Conservation (phyloP, 169 alveolate species). For the Cryptosporidium felis region DNA sequence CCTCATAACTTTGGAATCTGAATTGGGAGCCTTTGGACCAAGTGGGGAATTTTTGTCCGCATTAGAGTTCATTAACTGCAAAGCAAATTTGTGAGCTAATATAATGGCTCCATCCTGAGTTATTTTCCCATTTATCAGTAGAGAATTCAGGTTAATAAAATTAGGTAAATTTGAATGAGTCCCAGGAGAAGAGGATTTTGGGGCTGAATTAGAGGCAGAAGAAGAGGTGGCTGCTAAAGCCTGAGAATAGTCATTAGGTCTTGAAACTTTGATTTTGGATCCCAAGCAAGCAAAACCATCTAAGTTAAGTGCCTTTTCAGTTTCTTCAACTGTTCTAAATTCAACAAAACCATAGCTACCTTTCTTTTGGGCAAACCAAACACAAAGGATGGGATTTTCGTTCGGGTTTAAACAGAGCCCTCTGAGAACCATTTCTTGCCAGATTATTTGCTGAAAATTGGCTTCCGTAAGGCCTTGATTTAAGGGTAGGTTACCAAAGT, state of each 20-base stretch:
- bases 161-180: too few relatives aligned
- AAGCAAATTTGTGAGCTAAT: too few relatives aligned
- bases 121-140: too few relatives aligned
- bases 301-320: constrained; percentile 88
- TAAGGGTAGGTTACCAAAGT: constrained; percentile 89
- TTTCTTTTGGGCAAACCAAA: constrained; percentile 92
- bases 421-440: constrained; percentile 88
- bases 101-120: too few relatives aligned
- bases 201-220: too few relatives aligned
- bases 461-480: constrained; percentile 88
- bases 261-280: constrained; percentile 86
- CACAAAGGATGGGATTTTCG: constrained; percentile 88
- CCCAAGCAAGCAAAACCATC: constrained; percentile 91
- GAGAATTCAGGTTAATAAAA: too few relatives aligned
- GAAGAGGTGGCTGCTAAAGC: too few relatives aligned
- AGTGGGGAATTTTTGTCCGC: too few relatives aligned
- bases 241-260: constrained; percentile 88
- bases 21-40: too few relatives aligned
- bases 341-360: constrained; percentile 92
- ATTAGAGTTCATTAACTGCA: too few relatives aligned
- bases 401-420: constrained; percentile 86
- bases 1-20: constrained; percentile 15
- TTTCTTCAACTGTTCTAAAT: constrained; percentile 90
- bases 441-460: constrained; percentile 85
- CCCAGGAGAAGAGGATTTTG: too few relatives aligned